Evolutionary conservation across 345 rosid genomes (phyloP).

Genomic region (Gossypium thurberi): DNA sequence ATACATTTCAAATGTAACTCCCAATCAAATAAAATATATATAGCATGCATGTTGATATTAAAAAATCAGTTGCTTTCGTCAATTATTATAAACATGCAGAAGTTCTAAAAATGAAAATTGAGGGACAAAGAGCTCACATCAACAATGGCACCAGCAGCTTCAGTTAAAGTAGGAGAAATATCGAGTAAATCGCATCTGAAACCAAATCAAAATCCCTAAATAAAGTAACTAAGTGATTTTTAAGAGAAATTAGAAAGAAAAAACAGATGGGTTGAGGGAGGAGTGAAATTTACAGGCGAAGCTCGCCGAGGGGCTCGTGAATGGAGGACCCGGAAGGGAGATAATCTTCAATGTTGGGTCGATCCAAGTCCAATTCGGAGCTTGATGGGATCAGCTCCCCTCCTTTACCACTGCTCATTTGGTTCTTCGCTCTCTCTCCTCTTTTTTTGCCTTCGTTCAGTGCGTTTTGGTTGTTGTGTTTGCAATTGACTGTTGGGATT

Average conservation of each 20-base stretch:
- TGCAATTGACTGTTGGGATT: no score
- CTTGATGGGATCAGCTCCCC: slow-evolving; percentile 47
- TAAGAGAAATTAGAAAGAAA: neutral
- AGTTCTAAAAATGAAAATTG: neutral
- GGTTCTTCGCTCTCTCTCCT: neutral
- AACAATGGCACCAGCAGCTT: slow-evolving; percentile 96
- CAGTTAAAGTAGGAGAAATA: slow-evolving; percentile 76
- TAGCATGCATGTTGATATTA: neutral
- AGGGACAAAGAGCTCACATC: slow-evolving; percentile 48
- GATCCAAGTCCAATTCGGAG: slow-evolving; percentile 82
- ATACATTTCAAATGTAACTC: neutral
- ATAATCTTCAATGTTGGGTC: slow-evolving; percentile 84
- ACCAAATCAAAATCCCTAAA: neutral
- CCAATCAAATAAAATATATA: neutral
- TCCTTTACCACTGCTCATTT: slow-evolving; percentile 9
- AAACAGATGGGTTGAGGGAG: neutral
- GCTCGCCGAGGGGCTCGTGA: slow-evolving; percentile 74
- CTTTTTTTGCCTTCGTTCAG: neutral
- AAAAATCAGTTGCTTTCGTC: neutral
- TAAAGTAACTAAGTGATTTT: neutral
- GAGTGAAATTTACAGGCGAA: slow-evolving; percentile 48
- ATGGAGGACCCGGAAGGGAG: slow-evolving; percentile 87
- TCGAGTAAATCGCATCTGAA: slow-evolving; percentile 86
- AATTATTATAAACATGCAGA: slow-evolving; percentile 6
- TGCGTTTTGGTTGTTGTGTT: neutral